Conservation (phyloP, 257 asterid species). For the Marsdenia floribunda region DNA sequence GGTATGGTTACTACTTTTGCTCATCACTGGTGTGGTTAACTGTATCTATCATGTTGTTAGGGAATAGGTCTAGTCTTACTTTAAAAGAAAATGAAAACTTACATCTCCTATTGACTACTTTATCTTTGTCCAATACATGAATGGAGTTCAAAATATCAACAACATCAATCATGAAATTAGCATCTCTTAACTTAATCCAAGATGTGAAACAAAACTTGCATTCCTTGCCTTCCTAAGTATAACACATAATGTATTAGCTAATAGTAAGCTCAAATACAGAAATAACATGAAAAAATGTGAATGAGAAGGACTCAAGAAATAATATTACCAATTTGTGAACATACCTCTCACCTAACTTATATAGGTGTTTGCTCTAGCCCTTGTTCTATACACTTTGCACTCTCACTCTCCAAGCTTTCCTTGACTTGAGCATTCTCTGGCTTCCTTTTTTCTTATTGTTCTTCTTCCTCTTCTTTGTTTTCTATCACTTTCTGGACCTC, state of each 20-base stretch:
- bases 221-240: not conserved
- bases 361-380: slow-evolving; percentile 19
- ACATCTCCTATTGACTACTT: not conserved
- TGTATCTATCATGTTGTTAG: not conserved
- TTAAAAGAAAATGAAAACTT: not conserved
- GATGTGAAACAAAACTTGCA: not conserved
- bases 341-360: slow-evolving; percentile 39
- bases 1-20: slow-evolving; percentile 32
- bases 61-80: not conserved
- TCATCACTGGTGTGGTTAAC: not conserved
- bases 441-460: slow-evolving; percentile 14
- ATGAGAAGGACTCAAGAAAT: not conserved
- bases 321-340: not conserved
- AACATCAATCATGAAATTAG: not conserved
- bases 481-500: slow-evolving; percentile 26
- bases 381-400: slow-evolving; percentile 23
- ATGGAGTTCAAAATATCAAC: not conserved
- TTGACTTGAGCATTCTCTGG: not conserved
- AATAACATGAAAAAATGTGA: not conserved
- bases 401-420: slow-evolving; percentile 17
- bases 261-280: not conserved
- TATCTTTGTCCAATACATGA: not conserved
- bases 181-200: not conserved
- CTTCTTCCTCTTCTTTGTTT: slow-evolving; percentile 30
- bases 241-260: not conserved